Evolutionary conservation across 257 asterid genomes (phyloP), one percentile per base, ranked within the genome.

Genomic region (Plantago elongata): DNA sequence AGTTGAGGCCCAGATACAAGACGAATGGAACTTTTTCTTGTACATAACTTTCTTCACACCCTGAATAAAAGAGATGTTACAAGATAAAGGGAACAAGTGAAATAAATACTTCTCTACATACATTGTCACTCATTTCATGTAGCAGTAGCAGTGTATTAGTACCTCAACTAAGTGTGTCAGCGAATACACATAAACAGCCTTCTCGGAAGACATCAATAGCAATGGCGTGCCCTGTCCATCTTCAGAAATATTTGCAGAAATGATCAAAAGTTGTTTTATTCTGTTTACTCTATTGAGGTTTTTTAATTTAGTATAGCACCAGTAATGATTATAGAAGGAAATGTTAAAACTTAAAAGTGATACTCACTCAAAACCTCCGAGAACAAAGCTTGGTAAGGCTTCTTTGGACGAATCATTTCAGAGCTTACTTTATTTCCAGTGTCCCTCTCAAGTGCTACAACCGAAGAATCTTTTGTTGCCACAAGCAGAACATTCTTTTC

Each of bases 391-490:
- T 78, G 79, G 22, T 84, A 82, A 3, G 95, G 99, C 62, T 79
- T 84, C 68, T 78, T 89, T 8, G 99, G 97, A 67, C 79, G 86
- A 60, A 92, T 87, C 22, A 75, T 62, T 34, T 72, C 73, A 13
- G 95, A 62, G 84, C 83, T 81, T 62, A 86, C 72, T 34, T 75
- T 69, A 61, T 78, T 86, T 73, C 99, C 97, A 7, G 91, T 79
- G 60, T 86, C 97, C 69, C 75, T 75, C 75, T 89, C 99, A 3
- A 89, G 81, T 54, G 95, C 79, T 55, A 75, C 42, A 43, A 89
- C 72, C 57, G 99, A 89, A 43, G 97, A 92, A 77, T 89, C 99
- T 71, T 83, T 92, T 16, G 95, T 84, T 22, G 96, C 88, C 37
- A 78, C 83, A 51, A 89, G 63, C 37, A 89, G 66, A 30, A 79